phyloP scores from a whole-genome alignment of 2,329 filamentous ascomycete species.

The Calonectria pseudoreteaudii region DNA sequence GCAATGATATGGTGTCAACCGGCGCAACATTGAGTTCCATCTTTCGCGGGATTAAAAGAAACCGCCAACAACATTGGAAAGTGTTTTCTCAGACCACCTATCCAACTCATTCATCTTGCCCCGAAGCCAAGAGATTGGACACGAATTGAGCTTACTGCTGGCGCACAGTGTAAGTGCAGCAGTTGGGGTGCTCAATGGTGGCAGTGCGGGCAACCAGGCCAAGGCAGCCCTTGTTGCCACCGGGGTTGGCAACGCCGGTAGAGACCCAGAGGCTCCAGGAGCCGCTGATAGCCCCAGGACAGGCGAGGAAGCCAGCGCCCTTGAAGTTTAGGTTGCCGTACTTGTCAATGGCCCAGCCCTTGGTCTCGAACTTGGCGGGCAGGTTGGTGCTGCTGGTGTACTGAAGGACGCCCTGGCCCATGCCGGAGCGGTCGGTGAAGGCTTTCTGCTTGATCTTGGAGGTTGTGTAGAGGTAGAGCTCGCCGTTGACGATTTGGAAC shows the following conservation, averaged over 20 bases:
- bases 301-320: slow-evolving; percentile 61
- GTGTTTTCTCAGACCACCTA: too few species aligned
- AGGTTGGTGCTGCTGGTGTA: slow-evolving; percentile 58
- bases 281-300: slow-evolving; percentile 57
- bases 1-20: not conserved
- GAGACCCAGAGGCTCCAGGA: slow-evolving; percentile 56
- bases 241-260: slow-evolving; percentile 49
- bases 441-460: slow-evolving; percentile 59
- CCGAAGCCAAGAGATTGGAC: too few species aligned
- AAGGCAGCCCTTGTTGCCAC: slow-evolving; percentile 51
- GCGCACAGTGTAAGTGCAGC: slow-evolving; percentile 49
- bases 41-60: not conserved
- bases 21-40: not conserved
- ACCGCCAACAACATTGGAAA: not conserved
- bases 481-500: slow-evolving; percentile 60
- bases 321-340: slow-evolving; percentile 58
- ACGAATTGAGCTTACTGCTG: not conserved
- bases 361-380: slow-evolving; percentile 57
- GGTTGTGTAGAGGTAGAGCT: slow-evolving; percentile 59
- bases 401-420: slow-evolving; percentile 64
- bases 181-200: slow-evolving; percentile 44
- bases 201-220: slow-evolving; percentile 49
- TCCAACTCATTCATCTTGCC: not conserved
- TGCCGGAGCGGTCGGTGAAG: slow-evolving; percentile 68
- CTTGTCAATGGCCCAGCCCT: slow-evolving; percentile 59